These are phyloP conservation scores for Dacryopinax primogenitus DNA, from an alignment of 768 basidiomycete genomes.

Conservation along the genomic window DNA sequence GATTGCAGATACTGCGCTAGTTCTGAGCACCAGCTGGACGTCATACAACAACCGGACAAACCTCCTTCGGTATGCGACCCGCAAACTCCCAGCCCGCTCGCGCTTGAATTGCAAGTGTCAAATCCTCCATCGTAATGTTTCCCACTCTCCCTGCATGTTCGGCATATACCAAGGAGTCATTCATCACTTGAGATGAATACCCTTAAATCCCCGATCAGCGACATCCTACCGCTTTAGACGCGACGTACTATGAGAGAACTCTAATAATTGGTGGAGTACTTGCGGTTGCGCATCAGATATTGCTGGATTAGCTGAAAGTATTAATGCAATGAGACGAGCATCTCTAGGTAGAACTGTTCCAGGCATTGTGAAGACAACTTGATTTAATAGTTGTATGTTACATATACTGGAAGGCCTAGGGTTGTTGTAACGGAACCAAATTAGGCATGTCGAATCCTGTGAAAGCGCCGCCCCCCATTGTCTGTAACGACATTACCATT, in stretches of 20 bases:
- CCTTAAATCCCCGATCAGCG: constrained; percentile 4
- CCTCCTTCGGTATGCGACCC: constrained; percentile 80
- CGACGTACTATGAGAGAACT: constrained; percentile 54
- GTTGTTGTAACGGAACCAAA: constrained; percentile 4
- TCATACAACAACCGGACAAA: too few species aligned
- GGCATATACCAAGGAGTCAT: constrained; percentile 75
- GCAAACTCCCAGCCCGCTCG: constrained; percentile 89
- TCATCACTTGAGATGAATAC: constrained; percentile 69
- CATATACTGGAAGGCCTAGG: background rate
- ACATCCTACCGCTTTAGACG: background rate
- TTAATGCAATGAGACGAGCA: constrained; percentile 68
- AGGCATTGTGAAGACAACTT: background rate
- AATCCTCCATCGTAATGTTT: constrained; percentile 73
- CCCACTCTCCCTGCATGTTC: constrained; percentile 70
- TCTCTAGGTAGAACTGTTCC: constrained; percentile 47
- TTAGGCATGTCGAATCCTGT: background rate
- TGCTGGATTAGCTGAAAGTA: constrained; percentile 69
- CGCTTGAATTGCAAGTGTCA: constrained; percentile 69
- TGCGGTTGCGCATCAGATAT: constrained; percentile 78
- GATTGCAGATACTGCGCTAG: constrained; percentile 75
- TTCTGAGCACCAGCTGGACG: too few species aligned
- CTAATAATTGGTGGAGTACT: constrained; percentile 74
- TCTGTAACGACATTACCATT: background rate
- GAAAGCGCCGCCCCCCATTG: background rate
- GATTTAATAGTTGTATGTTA: background rate